Base-by-base conservation (phyloP, 768 basidiomycete species). In the Pleurotus ostreatus region DNA sequence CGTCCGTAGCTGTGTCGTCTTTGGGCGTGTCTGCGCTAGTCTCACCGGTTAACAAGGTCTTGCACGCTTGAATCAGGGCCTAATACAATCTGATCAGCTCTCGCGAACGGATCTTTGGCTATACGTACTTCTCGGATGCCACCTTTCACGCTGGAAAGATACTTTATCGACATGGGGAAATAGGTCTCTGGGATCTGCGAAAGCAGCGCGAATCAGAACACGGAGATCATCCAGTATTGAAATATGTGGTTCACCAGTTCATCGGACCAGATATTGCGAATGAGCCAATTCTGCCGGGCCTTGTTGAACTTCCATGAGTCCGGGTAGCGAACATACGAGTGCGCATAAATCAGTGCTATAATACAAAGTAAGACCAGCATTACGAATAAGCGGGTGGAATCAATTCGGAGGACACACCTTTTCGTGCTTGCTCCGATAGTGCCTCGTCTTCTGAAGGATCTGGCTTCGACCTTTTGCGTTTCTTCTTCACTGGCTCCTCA, bases 271-370 rank as follows among this genome's bases (percentile, higher is more conserved):
- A 84, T 58, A 59, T 89, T 83, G 9, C 85, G 79, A 56, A 88
- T 72, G 1, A 89, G 70, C 88, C 87, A 89, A 61, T 88, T 89
- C 63, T 89, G 87, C 44, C 78, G 75, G 5, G 85, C 85, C 63
- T 89, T 89, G 59, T 84, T 84, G 64, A 89, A 89, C 61, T 88
- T 89, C 88, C 87, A 89, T 52, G 68, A 70, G 4, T 70, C 63
- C 16, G 75, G 77, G 40, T 70, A 70, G 49, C 74, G 71, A 61
- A 78, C 78, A 55, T 81, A 80, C n/a, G 69, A 63, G 61, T 80
- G 83, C 1, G 81, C 84, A 63, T 86, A 87, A 34, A 69, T 68
- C 11, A 81, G 59, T 18, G 74, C 79, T 80, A 58, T 12, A 48
- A 12, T 20, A 26, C 49, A 30, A n/a, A 38, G 41, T 12, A 26